Evolutionary conservation across 108 stramenopile species (phyloP), one percentile per base, ranked within the genome.

Genomic region (Discostella stelligeroides): DNA sequence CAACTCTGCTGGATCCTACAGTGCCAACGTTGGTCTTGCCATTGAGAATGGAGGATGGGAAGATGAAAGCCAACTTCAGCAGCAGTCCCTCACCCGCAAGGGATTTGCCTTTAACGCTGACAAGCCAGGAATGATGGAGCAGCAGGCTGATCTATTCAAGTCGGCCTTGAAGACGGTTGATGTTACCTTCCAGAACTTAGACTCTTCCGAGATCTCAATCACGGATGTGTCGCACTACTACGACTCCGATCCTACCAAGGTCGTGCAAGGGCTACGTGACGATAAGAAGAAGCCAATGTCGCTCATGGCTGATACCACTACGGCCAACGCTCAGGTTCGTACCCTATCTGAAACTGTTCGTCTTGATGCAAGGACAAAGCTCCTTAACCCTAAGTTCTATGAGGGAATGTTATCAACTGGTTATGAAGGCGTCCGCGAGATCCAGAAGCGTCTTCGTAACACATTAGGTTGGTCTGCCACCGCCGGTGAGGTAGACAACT

Each of bases 11-110:
- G 97, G 97, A 66, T 96, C 95, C 13, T 98, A 98, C 95, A 85
- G 83, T 72, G 97, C 97, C 60, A 98, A 98, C 81, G 97, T 98
- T 56, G 97, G 97, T 60, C 91, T 98, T 68, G 95, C 97, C 41
- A 96, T 98, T 70, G 97, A 98, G 90, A 98, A 98, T 76, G 97
- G 97, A 53, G 97, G 97, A 72, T 98, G 97, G 97, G 97, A 96
- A 75, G 88, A 85, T 41, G 97, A 98, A 74, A 48, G 69, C 21
- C 97, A 98, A 77, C 84, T 98, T 38, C 97, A 98, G 71, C 87
- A 96, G 17, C 97, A 98, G 78, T 98, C 96, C 87, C 69, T 96
- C 57, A 89, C 88, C 28, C 90, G 97, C 45, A 98, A 98, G 86
- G 97, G 96, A 51, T 97, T 97, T 71, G 95, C 95, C 18, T 97